Evolutionary conservation across 2,329 filamentous ascomycete genomes (phyloP), one percentile per base, ranked within the genome.

Genomic region (Zalaria sp.): DNA sequence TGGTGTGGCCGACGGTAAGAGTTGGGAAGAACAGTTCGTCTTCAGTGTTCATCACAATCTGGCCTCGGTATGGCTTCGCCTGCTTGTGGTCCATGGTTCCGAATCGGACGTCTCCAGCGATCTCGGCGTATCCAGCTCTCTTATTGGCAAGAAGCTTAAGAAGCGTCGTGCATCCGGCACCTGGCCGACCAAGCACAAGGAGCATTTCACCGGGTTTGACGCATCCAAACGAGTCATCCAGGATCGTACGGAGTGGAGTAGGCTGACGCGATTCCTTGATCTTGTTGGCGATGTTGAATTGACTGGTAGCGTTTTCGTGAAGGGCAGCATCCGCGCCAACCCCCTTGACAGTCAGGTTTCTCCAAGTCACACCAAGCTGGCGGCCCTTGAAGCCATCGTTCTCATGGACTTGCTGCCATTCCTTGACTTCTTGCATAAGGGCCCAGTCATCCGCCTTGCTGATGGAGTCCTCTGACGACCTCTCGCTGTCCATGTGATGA

Each of bases 61-160:
- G 64, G 11, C 64, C 63, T 40, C 61, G 63, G 54, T 64, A 66
- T 36, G 63, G 56, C 39, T 64, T 59, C 18, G 61, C 57, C 52
- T 67, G 61, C 35, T 58, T 55, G 41, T 42, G 57, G 53, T 38
- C 57, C 55, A 74, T 57, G 0, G 60, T 59, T 1, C 71, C 78
- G 49, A 72, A 81, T 25, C 64, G 61, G 3, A 82, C 68, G 31
- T 58, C 52, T 5, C 55, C 55, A 2, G 47, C 38, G 37, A 54
- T 62, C 29, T 53, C 51, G 9, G 53, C 50, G 35, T 56, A 58
- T 8, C 54, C 55, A n/a, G 49, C 43, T 32, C 79, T 64, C 42
- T 73, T 69, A 51, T 85, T 85, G 39, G 78, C 68, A 4, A 86
- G 65, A 50, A 81, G 67, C 51, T 81, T 85, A 37, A 87, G 65